Evolutionary conservation across 208 protist species (phyloP), one percentile per base, ranked within the genome.

Genomic region (Lotmaria passim): DNA sequence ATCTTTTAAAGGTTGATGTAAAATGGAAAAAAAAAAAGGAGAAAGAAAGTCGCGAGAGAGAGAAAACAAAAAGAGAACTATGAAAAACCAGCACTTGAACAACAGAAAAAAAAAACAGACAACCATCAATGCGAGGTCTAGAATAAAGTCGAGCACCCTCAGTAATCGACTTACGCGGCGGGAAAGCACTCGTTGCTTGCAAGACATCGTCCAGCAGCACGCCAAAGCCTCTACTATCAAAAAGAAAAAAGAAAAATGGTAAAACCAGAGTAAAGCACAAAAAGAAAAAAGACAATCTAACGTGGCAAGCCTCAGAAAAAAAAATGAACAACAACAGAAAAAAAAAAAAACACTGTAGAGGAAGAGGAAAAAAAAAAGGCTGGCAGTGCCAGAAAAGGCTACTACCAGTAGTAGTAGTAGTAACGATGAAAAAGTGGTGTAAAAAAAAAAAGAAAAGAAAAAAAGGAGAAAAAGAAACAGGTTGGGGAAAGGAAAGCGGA

Each of bases 361-460:
- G 31, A 24, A 52, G 31, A 52, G 47, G 55, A 48, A 52, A 39
- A 53, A 57, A 23, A 21, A 63, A 6, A 58, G 46, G 6, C 26
- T 39, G 51, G 23, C 12, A 55, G 21, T 44, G 24, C 30, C 12
- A 57, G n/a, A n/a, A n/a, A n/a, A n/a, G n/a, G n/a, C n/a, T n/a
- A n/a, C n/a, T n/a, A n/a, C n/a, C n/a, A n/a, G n/a, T n/a, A n/a
- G n/a, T n/a, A 56, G 31, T 23, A n/a, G 43, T 19, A 34, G 31
- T 10, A n/a, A 59, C 17, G 41, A 60, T 11, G 38, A 59, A 19
- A 53, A 19, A 41, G 26, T 30, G 52, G 43, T 23, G 17, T 14
- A 17, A 48, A 48, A 48, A 48, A 7, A 48, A 21, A 48, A 21
- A 48, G 43, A 48, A 48, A 21, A 48, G 12, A 48, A 10, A 50